These are phyloP conservation scores for Pouteria glomerata DNA, from an alignment of 148 eudicot genomes.

Conservation along the genomic window DNA sequence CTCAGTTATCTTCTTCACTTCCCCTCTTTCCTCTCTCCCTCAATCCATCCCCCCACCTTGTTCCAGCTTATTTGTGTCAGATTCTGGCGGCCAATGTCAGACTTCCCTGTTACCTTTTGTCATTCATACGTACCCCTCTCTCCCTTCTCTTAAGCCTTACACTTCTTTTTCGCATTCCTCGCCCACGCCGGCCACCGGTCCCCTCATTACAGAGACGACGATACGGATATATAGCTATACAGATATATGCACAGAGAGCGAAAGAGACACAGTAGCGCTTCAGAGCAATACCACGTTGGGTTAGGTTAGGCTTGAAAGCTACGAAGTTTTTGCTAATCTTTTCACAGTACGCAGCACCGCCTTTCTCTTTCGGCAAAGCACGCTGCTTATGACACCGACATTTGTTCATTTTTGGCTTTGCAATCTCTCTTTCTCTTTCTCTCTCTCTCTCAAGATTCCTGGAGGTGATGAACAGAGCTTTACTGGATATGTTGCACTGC, in stretches of 20 bases:
- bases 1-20: slow-evolving; percentile 25
- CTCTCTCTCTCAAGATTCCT: slow-evolving; percentile 4
- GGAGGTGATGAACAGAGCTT: slow-evolving; percentile 39
- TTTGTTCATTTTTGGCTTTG: no score
- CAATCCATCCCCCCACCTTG: neutral
- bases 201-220: neutral
- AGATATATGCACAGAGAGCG: neutral
- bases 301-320: slow-evolving; percentile 16
- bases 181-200: slow-evolving; percentile 4
- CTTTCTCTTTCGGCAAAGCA: slow-evolving; percentile 9
- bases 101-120: slow-evolving; percentile 18
- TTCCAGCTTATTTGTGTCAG: slow-evolving; percentile 27
- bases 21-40: slow-evolving; percentile 15
- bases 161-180: neutral
- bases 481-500: slow-evolving; percentile 42
- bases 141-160: slow-evolving; percentile 3
- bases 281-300: slow-evolving; percentile 9
- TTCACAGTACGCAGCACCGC: neutral
- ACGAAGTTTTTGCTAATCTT: slow-evolving; percentile 16
- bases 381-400: neutral
- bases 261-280: neutral
- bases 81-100: slow-evolving; percentile 27
- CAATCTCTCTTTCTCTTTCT: neutral
- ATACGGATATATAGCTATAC: neutral
- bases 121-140: slow-evolving; percentile 18